Evolutionary conservation across 768 basidiomycete genomes (phyloP), one percentile per base, ranked within the genome.

Genomic region (Chalciporus piperatus): DNA sequence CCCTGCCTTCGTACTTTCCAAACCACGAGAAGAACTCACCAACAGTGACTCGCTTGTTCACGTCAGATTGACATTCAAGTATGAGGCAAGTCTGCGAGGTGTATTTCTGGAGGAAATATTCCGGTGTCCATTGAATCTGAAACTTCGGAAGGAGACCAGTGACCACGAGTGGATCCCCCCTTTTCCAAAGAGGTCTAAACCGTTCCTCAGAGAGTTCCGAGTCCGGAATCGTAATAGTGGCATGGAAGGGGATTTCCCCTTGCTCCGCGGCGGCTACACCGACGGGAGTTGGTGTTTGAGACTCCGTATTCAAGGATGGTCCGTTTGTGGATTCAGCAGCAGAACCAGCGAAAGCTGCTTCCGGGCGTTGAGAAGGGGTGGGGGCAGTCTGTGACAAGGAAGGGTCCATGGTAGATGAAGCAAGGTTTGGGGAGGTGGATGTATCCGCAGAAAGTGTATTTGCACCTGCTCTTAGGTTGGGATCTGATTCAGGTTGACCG

Each of bases 1-100:
- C 72, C 46, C 82, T 73, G 6, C 67, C 80, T 55, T 76, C 77
- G 48, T 85, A 85, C 45, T 79, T 73, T 50, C 91, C 91, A 66
- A 96, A 97, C 69, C 70, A 66, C 11, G 71, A 70, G 62, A 98
- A 97, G 71, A 97, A 98, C 48, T 87, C 80, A 6, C 74, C 77
- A 6, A 98, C 84, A 0, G 80, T 86, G 6, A 82, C 76, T 9
- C 76, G 71, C 56, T 76, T 78, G 60, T 80, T 87, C 45, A 67
- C 63, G 49, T 93, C 86, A 3, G 77, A 81, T 71, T 92, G 86
- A 61, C 92, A 96, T 66, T 96, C 89, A 14, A 92, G 76, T 50
- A 97, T 84, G 45, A 84, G 73, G 65, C 87, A 86, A 23, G 63
- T 72, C 55, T 88, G 79, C 10, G 74, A 67, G 7, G 81, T 84